These are phyloP conservation scores for Penicillium verrucosum DNA, from an alignment of 2,329 filamentous ascomycete species.

Conservation along the genomic window DNA sequence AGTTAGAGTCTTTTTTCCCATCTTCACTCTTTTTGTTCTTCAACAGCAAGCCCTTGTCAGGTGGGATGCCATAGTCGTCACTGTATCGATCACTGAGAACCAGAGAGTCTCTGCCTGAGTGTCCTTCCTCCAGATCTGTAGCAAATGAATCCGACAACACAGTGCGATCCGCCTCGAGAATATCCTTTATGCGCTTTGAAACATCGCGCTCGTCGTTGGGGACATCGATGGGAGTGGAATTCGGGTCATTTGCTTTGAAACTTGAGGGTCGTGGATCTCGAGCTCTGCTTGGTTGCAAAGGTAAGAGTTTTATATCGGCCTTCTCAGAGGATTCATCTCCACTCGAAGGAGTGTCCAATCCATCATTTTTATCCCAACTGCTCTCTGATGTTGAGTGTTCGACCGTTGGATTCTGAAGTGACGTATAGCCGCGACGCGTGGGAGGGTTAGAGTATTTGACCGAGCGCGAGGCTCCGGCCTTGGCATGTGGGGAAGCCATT, in stretches of 20 bases:
- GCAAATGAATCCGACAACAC: slow-evolving; percentile 17
- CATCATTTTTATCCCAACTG: not conserved
- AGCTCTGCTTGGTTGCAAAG: not conserved
- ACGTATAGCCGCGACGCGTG: slow-evolving; percentile 4
- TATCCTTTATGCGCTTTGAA: slow-evolving; percentile 16
- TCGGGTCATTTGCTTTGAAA: not conserved
- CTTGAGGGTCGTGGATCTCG: not conserved
- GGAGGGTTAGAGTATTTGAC: not conserved
- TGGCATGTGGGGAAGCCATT: slow-evolving; percentile 4
- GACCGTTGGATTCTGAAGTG: not conserved
- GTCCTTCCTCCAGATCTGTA: slow-evolving; percentile 18
- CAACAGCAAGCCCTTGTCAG: slow-evolving; percentile 4
- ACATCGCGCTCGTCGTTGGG: slow-evolving; percentile 13
- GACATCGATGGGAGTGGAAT: not conserved
- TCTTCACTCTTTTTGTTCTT: not conserved
- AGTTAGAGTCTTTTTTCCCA: not conserved
- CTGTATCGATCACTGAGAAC: slow-evolving; percentile 7
- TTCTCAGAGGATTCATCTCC: slow-evolving; percentile 12
- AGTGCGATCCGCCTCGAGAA: slow-evolving; percentile 13
- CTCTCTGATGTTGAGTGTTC: not conserved
- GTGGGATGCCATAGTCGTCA: slow-evolving; percentile 19
- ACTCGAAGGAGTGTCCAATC: slow-evolving; percentile 3
- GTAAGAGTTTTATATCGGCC: slow-evolving; percentile 17
- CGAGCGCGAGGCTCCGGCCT: not conserved
- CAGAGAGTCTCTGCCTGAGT: slow-evolving; percentile 8